phyloP scores from a whole-genome alignment of 2,329 filamentous ascomycete genomes.

The Tolypocladium ophioglossoides region DNA sequence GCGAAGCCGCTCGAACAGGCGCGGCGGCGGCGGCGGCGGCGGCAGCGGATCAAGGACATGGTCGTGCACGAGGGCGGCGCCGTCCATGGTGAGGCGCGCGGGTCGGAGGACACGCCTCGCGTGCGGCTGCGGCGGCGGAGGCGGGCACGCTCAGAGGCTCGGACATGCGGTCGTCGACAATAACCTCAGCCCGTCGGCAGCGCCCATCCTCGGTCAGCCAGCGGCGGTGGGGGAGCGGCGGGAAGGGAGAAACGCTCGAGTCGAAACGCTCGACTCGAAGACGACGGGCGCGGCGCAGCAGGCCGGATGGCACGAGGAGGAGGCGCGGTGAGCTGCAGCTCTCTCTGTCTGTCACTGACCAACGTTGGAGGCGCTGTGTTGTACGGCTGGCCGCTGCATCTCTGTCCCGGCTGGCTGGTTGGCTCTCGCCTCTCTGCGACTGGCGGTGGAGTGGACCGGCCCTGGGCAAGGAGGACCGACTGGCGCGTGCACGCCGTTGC shows the following conservation, averaged over 20 bases:
- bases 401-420: neutral
- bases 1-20: constrained; percentile 61
- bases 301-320: neutral
- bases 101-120: no score
- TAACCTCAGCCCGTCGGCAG: constrained; percentile 14
- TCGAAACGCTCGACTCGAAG: neutral
- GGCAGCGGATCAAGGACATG: constrained; percentile 52
- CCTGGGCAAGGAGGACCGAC: neutral
- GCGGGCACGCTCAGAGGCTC: constrained; percentile 10
- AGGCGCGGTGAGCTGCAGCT: neutral
- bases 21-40: constrained; percentile 42
- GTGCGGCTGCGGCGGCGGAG: neutral
- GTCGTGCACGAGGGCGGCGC: constrained; percentile 36
- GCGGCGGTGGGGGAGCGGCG: neutral
- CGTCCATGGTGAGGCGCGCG: constrained; percentile 34
- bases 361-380: neutral
- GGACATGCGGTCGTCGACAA: constrained; percentile 15
- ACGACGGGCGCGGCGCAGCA: neutral
- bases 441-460: neutral
- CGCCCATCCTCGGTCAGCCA: constrained; percentile 21
- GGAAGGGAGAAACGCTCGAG: neutral
- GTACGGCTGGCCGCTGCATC: neutral
- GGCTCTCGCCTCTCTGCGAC: neutral
- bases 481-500: constrained; percentile 1
- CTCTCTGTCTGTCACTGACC: neutral